Evolutionary conservation across 257 asterid species (phyloP), one percentile per base, ranked within the genome.

Genomic region (Euphrasia confusa): DNA sequence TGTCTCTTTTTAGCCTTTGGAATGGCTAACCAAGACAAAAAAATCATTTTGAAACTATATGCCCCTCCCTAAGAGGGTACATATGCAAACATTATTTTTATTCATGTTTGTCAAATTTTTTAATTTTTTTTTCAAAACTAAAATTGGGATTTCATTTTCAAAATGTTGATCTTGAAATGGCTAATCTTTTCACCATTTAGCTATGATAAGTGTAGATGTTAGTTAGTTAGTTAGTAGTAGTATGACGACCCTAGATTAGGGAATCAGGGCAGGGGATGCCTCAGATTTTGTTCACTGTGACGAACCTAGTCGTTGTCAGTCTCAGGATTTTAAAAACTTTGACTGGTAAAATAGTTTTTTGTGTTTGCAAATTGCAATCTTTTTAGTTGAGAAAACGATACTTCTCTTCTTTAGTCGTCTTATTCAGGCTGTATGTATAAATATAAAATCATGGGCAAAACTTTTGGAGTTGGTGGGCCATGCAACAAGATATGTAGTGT

Each of bases 381-480:
- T 71, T 68, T 66, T 69, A 66, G 30, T 60, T 54, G 39, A 61
- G 47, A 9, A 71, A 65, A 60, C 3, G 69, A 70, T 65, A 76
- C 75, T 72, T 75, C 54, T 77, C 79, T 72, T 60, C 54, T 68
- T 12, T 45, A 13, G 6, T 13, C 14, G 2, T 28, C 14, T 49
- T 53, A 14, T 28, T 54, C 33, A 21, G 24, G 24, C 30, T 30
- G 28, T 48, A 33, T 50, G 47, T 71, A 56, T 13, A 64, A 56
- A 62, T 14, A 54, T 33, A 10, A 10, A 49, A 6, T 33, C 39
- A 21, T 54, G 75, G 78, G 77, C 64, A 21, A 32, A 72, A 68
- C 92, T 76, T 73, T 61, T 72, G 83, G 79, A 72, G 88, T 76
- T 71, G 74, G 44, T 64, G 75, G 78, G 75, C 81, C 82, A 59